A percentile compares a stretch with the other conserved stretches of the same genome.
Evolutionary conservation across 352 stramenopile genomes (phyloP).

Genomic region (Aphanomyces invadans): DNA sequence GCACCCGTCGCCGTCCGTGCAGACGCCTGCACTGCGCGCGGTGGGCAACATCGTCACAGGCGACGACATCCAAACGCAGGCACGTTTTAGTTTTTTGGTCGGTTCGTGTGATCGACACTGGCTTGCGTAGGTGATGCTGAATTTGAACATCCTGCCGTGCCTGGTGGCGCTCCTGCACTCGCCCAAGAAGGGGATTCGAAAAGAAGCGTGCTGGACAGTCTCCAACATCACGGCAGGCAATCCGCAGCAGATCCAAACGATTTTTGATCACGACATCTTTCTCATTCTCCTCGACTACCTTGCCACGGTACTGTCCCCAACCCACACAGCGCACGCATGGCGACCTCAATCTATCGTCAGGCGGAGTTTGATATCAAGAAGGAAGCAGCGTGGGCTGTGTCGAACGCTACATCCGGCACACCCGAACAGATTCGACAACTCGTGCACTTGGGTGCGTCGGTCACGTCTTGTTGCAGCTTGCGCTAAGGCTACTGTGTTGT

Average conservation of each 20-base stretch:
- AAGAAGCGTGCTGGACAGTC: constrained; percentile 99
- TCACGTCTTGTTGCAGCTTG: no score
- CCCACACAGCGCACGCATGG: background rate
- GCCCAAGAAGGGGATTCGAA: constrained; percentile 97
- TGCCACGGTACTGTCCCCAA: constrained; percentile 51
- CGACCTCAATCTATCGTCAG: constrained; percentile 19
- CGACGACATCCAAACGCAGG: constrained; percentile 98
- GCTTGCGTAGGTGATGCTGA: constrained; percentile 87
- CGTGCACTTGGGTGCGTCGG: constrained; percentile 83
- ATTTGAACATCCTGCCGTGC: constrained; percentile 94
- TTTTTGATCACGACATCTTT: constrained; percentile 97
- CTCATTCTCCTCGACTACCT: constrained; percentile 95
- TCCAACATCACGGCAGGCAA: constrained; percentile 99
- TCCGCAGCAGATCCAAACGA: constrained; percentile 97
- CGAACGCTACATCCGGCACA: constrained; percentile 94
- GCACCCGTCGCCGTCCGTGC: constrained; percentile 71
- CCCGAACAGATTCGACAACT: constrained; percentile 95
- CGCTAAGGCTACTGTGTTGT: no score
- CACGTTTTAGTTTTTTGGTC: background rate
- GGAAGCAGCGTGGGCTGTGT: constrained; percentile 98
- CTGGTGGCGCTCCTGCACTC: constrained; percentile 91
- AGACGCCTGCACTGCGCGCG: constrained; percentile 74
- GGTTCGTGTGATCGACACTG: background rate
- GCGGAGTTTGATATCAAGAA: constrained; percentile 98
- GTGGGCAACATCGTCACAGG: constrained; percentile 99